Percentiles rank a stretch among this genome's conserved stretches.
Evolutionary conservation across 1,284 basidiomycete species (phyloP).

Genomic region (Albatrellus sp.): DNA sequence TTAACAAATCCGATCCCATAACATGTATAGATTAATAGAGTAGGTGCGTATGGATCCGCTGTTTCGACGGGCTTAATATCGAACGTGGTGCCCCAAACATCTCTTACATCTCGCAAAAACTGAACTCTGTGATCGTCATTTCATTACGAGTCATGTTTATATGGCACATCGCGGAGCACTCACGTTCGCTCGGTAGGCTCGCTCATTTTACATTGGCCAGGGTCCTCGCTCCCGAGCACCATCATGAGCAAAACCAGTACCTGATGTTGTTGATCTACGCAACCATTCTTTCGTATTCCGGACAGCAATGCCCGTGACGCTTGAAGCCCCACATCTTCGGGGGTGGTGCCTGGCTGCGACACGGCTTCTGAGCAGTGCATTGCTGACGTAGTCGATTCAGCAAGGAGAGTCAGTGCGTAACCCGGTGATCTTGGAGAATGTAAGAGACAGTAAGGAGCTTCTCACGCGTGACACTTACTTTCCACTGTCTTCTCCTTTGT

Average conservation of each 20-base stretch:
- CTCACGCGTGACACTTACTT: conserved; percentile 41
- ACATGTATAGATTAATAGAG: conserved; percentile 58
- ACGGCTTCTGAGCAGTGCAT: conserved; percentile 82
- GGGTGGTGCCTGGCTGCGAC: conserved; percentile 68
- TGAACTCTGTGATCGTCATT: conserved; percentile 53
- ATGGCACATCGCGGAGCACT: conserved; percentile 21
- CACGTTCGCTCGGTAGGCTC: conserved; percentile 74
- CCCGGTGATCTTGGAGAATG: conserved; percentile 70
- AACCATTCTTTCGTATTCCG: conserved; percentile 78
- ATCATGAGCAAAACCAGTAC: conserved; percentile 82
- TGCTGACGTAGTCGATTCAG: conserved; percentile 86
- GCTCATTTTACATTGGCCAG: conserved; percentile 80
- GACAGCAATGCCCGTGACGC: conserved; percentile 71
- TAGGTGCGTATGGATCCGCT: conserved; percentile 31
- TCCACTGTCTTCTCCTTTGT: conserved; percentile 94
- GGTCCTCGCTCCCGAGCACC: conserved; percentile 93
- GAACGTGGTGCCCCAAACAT: conserved; percentile 64
- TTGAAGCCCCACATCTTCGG: conserved; percentile 83
- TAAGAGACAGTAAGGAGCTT: conserved; percentile 2
- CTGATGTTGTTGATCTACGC: conserved; percentile 87
- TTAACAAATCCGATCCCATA: conserved; percentile 73
- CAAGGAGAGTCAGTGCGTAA: conserved; percentile 83
- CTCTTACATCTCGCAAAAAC: conserved; percentile 75
- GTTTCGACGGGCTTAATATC: conserved; percentile 35
- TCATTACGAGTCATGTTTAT: neutral